These are phyloP conservation scores for Penicillium capsulatum DNA, from an alignment of 2,329 filamentous ascomycete species.

Conservation along the genomic window DNA sequence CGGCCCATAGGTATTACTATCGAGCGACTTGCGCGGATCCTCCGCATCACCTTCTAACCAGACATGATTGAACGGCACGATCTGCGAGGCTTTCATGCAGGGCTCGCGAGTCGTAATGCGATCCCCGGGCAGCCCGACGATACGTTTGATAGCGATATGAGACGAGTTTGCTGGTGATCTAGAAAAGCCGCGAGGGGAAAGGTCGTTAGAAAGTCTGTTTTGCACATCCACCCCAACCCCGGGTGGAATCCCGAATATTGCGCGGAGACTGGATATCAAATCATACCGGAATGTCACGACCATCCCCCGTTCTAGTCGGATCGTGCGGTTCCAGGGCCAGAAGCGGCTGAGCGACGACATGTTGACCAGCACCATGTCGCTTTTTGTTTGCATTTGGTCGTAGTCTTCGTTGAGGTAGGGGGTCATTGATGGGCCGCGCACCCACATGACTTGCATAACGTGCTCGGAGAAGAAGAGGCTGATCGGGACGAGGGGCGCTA, in stretches of 20 bases:
- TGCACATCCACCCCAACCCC: too few relatives aligned
- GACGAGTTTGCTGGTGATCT: slow-evolving; percentile 71
- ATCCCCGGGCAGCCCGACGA: slow-evolving; percentile 78
- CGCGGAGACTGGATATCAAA: too few relatives aligned
- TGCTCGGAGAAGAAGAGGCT: slow-evolving; percentile 40
- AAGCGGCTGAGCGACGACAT: slow-evolving; percentile 49
- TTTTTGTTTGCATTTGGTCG: slow-evolving; percentile 38
- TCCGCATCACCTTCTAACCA: slow-evolving; percentile 90
- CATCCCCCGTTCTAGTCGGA: slow-evolving; percentile 65
- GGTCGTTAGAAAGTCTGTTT: too few relatives aligned
- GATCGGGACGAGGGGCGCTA: slow-evolving; percentile 37
- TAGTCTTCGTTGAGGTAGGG: slow-evolving; percentile 69
- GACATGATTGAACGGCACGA: slow-evolving; percentile 76
- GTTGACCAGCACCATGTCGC: slow-evolving; percentile 43
- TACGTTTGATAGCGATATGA: slow-evolving; percentile 69
- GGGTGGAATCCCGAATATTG: too few relatives aligned
- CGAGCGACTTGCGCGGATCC: slow-evolving; percentile 62
- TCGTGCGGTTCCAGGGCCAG: slow-evolving; percentile 47
- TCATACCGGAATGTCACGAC: slow-evolving; percentile 59
- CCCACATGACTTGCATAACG: slow-evolving; percentile 40
- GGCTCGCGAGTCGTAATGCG: slow-evolving; percentile 62
- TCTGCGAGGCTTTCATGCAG: slow-evolving; percentile 51
- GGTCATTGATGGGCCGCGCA: slow-evolving; percentile 63
- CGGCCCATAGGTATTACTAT: slow-evolving; percentile 89
- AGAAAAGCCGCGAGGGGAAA: too few relatives aligned